Conservation (phyloP, 306 rosid genomes). For the Leucaena leucocephala region DNA sequence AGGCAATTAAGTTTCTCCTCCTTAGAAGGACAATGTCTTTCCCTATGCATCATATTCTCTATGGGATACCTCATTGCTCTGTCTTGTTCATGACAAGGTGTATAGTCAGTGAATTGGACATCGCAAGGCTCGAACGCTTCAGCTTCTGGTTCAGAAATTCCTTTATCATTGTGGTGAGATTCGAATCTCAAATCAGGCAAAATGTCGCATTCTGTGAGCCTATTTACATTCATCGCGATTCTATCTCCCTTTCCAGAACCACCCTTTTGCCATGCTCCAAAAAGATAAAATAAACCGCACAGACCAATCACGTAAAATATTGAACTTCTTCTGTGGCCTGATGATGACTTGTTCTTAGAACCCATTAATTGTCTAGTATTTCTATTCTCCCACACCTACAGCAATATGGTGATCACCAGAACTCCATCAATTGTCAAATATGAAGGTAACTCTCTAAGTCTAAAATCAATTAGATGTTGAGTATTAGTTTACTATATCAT, state of each 20-base stretch:
- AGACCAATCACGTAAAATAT: slow-evolving; percentile 71
- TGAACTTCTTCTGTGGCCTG: slow-evolving; percentile 59
- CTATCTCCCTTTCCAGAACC: slow-evolving; percentile 85
- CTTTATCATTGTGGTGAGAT: slow-evolving; percentile 65
- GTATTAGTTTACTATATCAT: neutral
- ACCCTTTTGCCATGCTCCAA: slow-evolving; percentile 95
- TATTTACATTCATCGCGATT: slow-evolving; percentile 65
- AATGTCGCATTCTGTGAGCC: slow-evolving; percentile 64
- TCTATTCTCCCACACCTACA: slow-evolving; percentile 22
- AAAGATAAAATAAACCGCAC: slow-evolving; percentile 86
- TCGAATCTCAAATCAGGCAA: slow-evolving; percentile 69
- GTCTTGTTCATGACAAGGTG: slow-evolving; percentile 97
- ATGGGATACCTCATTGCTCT: slow-evolving; percentile 90
- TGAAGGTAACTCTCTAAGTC: slow-evolving; percentile 10
- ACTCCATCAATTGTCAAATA: slow-evolving; percentile 28
- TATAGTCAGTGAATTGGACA: slow-evolving; percentile 64
- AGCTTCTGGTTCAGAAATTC: slow-evolving; percentile 55
- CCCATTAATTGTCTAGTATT: slow-evolving; percentile 54
- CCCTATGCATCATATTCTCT: slow-evolving; percentile 87
- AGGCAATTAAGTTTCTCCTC: slow-evolving; percentile 84
- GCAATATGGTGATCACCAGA: slow-evolving; percentile 11
- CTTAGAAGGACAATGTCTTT: slow-evolving; percentile 88
- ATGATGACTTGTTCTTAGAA: slow-evolving; percentile 55
- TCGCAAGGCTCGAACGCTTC: slow-evolving; percentile 76
- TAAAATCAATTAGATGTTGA: slow-evolving; percentile 5